These are phyloP conservation scores for Phytomonas sp. DNA, from an alignment of 208 protist species.

Conservation along the genomic window DNA sequence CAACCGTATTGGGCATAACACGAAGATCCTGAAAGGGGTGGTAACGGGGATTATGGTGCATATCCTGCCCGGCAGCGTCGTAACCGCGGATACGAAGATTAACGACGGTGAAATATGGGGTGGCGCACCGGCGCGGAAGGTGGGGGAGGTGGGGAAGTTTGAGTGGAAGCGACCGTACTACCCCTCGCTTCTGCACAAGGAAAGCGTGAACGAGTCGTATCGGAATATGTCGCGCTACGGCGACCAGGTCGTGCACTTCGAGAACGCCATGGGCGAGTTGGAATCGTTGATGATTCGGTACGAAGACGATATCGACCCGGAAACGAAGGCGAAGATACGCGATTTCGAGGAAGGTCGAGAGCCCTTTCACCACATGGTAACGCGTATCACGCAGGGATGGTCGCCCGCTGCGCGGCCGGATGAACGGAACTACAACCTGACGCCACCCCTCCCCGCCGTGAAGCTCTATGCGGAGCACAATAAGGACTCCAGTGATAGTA, in stretches of 20 bases:
- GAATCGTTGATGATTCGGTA: conserved; percentile 74
- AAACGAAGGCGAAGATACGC: conserved; percentile 62
- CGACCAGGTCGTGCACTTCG: conserved; percentile 78
- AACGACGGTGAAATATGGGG: conserved; percentile 82
- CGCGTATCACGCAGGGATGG: conserved; percentile 80
- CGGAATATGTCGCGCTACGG: conserved; percentile 84
- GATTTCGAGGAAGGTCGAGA: conserved; percentile 79
- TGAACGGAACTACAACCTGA: conserved; percentile 61
- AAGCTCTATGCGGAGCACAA: conserved; percentile 83
- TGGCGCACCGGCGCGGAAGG: conserved; percentile 69
- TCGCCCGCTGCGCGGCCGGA: conserved; percentile 71
- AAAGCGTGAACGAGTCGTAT: conserved; percentile 70
- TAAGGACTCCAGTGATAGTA: conserved; percentile 69
- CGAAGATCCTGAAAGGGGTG: conserved; percentile 86
- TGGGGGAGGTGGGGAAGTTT: conserved; percentile 84
- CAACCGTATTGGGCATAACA: conserved; percentile 83
- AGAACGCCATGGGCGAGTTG: conserved; percentile 69
- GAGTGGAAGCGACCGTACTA: conserved; percentile 84
- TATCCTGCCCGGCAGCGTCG: conserved; percentile 80
- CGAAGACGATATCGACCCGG: conserved; percentile 60
- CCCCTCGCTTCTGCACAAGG: conserved; percentile 60
- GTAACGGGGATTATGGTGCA: conserved; percentile 86
- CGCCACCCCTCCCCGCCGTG: conserved; percentile 59
- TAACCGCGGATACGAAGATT: conserved; percentile 76
- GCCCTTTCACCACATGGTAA: conserved; percentile 82